Base-by-base conservation (phyloP, 2,329 filamentous ascomycete species). In the Phialophora expanda region DNA sequence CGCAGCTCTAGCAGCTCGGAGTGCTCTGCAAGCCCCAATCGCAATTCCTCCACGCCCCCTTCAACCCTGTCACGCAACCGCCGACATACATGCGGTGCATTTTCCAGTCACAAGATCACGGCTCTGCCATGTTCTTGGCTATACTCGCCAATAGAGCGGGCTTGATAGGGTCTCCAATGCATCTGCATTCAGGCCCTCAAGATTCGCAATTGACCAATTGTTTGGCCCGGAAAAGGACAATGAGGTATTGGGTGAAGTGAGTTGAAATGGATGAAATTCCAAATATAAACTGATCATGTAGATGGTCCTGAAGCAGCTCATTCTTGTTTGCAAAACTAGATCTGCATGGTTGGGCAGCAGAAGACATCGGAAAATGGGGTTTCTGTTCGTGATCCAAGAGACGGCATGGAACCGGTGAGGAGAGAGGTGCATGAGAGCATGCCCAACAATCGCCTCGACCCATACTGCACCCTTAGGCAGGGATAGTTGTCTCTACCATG, bases 271-370 rank as follows among this genome's bases (percentile, higher is more conserved):
- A 17, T 20, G 38, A 20, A 44, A 8, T 44, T 44, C 2, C 14
- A 44, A 17, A 6, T n/a, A 44, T 20, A n/a, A 7, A 7, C 17
- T 2, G 38, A n/a, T n/a, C 14, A 6, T 8, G 17, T 6, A n/a
- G 38, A 4, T 44, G 20, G 24, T 17, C 20, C 48, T 17, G 7
- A 14, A 28, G 14, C 20, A 8, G 48, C 24, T 17, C 48, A 51
- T 26, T 9, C 48, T 3, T 26, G 22, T 26, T 26, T 51, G 9
- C 48, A 26, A 14, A 1, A 1, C 2, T 6, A 12, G 22, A 14
- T 26, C 48, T 26, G 24, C 48, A 51, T 26, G 48, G 24, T 51
- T 51, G 48, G 48, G 48, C 48, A 11, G n/a, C 48, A 51, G 24
- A 26, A 26, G 7, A 51, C 20, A 26, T 26, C 48, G 14, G 24